phyloP scores from a whole-genome alignment of 306 rosid species.

The Lathyrus aphaca region DNA sequence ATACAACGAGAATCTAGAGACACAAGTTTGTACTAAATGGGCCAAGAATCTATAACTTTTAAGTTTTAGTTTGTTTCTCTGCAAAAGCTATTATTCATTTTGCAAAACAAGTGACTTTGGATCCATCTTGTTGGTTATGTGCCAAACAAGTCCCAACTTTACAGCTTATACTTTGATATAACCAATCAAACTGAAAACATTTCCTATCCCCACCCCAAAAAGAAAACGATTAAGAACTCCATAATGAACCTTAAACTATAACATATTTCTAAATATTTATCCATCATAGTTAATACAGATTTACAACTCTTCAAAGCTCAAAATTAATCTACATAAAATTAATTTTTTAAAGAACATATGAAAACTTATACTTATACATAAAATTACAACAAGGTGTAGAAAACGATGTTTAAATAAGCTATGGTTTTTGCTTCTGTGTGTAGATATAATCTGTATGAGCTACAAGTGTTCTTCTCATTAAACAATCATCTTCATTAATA shows the following conservation, averaged over 20 bases:
- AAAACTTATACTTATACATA: constrained; percentile 35
- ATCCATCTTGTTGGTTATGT: constrained; percentile 36
- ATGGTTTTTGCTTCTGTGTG: constrained; percentile 76
- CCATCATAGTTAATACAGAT: constrained; percentile 17
- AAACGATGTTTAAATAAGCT: background rate
- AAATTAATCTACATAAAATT: background rate
- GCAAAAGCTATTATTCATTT: constrained; percentile 39
- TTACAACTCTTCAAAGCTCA: constrained; percentile 3
- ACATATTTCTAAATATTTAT: constrained; percentile 22
- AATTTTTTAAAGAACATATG: background rate
- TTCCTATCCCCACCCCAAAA: background rate
- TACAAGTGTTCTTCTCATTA: constrained; percentile 83
- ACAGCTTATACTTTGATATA: constrained; percentile 40
- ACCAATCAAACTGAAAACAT: background rate
- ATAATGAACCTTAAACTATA: background rate
- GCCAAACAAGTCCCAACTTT: constrained; percentile 42
- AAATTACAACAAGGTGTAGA: constrained; percentile 29
- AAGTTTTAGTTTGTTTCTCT: constrained; percentile 2
- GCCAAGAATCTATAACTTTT: background rate
- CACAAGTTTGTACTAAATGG: too few relatives aligned
- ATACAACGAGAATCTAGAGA: too few relatives aligned
- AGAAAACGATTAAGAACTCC: background rate
- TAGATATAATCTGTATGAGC: constrained; percentile 89
- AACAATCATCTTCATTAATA: constrained; percentile 70
- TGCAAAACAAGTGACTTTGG: constrained; percentile 43